A percentile compares a stretch with the other conserved stretches of the same genome.
These are phyloP conservation scores for Thelephora ganbajun DNA, from an alignment of 768 basidiomycete genomes.

Conservation along the genomic window DNA sequence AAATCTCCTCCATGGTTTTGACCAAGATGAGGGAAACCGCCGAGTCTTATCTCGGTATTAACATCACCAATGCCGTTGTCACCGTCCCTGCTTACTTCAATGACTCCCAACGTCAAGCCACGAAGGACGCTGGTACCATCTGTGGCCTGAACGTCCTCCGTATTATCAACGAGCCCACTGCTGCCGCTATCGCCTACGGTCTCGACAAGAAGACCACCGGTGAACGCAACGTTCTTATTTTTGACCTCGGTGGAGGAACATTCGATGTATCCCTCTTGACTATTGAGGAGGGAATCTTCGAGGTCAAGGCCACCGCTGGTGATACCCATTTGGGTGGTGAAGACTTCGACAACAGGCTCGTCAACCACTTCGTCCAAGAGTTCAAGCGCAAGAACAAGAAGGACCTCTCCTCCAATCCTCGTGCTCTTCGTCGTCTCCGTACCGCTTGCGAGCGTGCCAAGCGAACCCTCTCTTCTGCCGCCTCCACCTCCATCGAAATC, in stretches of 20 bases:
- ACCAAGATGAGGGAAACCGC: conserved; percentile 98
- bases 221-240: conserved; percentile 94
- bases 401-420: conserved; percentile 83
- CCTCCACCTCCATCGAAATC: conserved; percentile 95
- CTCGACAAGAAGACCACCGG: conserved; percentile 87
- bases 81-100: conserved; percentile 98
- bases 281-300: conserved; percentile 96
- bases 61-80: conserved; percentile 82
- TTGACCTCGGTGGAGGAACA: conserved; percentile 97
- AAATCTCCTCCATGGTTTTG: conserved; percentile 96
- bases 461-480: conserved; percentile 92
- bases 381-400: conserved; percentile 99
- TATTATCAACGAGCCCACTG: conserved; percentile 98
- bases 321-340: conserved; percentile 98
- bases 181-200: conserved; percentile 96
- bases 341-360: conserved; percentile 95
- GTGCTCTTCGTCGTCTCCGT: conserved; percentile 93
- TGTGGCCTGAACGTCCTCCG: conserved; percentile 91
- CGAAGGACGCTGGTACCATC: conserved; percentile 94
- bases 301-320: conserved; percentile 96
- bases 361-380: conserved; percentile 93
- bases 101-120: conserved; percentile 96
- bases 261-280: conserved; percentile 96
- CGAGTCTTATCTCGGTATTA: conserved; percentile 85
- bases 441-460: conserved; percentile 98